Conservation (phyloP, 2,329 filamentous ascomycete genomes). For the Ceratocystis cubensis region DNA sequence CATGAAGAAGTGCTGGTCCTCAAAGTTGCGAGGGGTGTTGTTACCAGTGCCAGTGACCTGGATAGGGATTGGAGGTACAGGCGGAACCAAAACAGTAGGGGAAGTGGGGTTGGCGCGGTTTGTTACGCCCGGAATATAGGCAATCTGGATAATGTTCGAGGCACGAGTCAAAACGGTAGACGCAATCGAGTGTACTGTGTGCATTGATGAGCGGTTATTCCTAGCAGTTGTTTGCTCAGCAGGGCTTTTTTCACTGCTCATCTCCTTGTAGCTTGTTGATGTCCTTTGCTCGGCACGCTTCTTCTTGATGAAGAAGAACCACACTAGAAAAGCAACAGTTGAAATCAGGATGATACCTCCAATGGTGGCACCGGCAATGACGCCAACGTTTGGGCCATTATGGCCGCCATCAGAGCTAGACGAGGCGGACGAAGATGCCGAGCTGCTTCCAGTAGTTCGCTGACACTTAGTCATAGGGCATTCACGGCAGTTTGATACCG, state of each 20-base stretch:
- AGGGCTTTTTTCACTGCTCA: conserved; percentile 31
- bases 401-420: conserved; percentile 22
- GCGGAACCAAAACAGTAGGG: conserved; percentile 69
- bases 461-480: conserved; percentile 22
- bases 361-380: conserved; percentile 83
- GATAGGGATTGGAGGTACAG: conserved; percentile 80
- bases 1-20: conserved; percentile 87
- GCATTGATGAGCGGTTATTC: conserved; percentile 60
- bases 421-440: conserved; percentile 10
- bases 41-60: conserved; percentile 39
- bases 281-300: conserved; percentile 41
- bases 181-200: conserved; percentile 82
- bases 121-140: conserved; percentile 93
- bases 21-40: conserved; percentile 41
- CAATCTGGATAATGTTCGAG: conserved; percentile 98
- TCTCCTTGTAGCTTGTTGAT: conserved; percentile 30
- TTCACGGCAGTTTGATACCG: conserved; percentile 22
- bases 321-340: conserved; percentile 67
- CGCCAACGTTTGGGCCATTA: conserved; percentile 56
- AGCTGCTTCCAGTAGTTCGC: neutral
- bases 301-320: conserved; percentile 76
- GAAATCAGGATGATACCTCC: conserved; percentile 68
- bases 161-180: conserved; percentile 90
- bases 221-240: conserved; percentile 34
- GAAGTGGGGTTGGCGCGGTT: conserved; percentile 81